Conservation (phyloP, 1,139 yeast species). For the Geotrichum histeridarum region DNA sequence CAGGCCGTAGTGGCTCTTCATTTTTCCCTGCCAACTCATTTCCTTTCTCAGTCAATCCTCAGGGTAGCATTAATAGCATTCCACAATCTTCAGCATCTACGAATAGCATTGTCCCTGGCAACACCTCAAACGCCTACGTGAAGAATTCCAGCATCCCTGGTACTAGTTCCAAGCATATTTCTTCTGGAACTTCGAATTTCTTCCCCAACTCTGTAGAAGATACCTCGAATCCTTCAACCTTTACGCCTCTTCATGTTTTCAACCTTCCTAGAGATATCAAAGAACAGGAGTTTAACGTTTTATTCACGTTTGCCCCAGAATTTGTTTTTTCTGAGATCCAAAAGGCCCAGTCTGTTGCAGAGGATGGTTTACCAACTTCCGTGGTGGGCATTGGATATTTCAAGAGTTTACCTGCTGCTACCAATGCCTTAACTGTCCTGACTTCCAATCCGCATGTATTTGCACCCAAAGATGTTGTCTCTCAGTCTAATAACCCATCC, state of each 20-base stretch:
- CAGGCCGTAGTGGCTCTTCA: slow-evolving; percentile 1
- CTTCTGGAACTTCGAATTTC: slow-evolving; percentile 15
- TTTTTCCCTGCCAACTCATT: slow-evolving; percentile 15
- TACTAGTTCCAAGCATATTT: slow-evolving; percentile 1
- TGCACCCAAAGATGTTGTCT: slow-evolving; percentile 30
- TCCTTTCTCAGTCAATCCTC: slow-evolving; percentile 11
- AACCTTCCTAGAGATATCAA: slow-evolving; percentile 72
- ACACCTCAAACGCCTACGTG: slow-evolving; percentile 7
- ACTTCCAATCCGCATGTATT: slow-evolving; percentile 63
- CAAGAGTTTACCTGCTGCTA: slow-evolving; percentile 58
- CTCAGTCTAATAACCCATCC: slow-evolving; percentile 15
- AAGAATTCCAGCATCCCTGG: slow-evolving; percentile 15
- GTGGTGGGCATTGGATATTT: slow-evolving; percentile 58
- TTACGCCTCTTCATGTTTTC: slow-evolving; percentile 40
- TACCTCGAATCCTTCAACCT: slow-evolving; percentile 7
- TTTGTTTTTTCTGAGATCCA: slow-evolving; percentile 59
- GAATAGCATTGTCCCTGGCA: slow-evolving; percentile 13
- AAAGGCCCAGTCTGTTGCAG: slow-evolving; percentile 31
- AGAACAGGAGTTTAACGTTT: slow-evolving; percentile 66
- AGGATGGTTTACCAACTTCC: slow-evolving; percentile 35
- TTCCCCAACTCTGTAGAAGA: slow-evolving; percentile 16
- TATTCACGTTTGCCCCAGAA: slow-evolving; percentile 77
- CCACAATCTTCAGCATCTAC: slow-evolving; percentile 17
- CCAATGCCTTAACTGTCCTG: slow-evolving; percentile 63
- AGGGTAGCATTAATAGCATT: slow-evolving; percentile 19